Conservation (phyloP, 352 stramenopile genomes). For the Phytopythium ostracodes region DNA sequence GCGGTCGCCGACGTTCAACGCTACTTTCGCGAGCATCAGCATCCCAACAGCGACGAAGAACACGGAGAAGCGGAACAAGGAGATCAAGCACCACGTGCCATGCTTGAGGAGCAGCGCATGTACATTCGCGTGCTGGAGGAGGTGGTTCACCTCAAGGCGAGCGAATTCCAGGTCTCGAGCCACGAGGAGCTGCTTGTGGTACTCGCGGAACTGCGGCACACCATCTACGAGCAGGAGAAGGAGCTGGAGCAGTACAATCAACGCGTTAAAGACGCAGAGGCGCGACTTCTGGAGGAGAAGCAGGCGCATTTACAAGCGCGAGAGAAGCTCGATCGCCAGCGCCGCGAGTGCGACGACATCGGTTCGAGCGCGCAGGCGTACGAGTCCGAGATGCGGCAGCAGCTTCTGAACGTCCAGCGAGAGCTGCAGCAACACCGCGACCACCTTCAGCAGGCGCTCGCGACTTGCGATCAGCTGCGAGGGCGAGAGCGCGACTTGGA, state of each 20-base stretch:
- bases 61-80: not conserved
- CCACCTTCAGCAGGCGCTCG: slow-evolving; percentile 12
- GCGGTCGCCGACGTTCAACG: slow-evolving; percentile 31
- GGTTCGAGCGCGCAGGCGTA: not conserved
- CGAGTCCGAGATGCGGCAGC: slow-evolving; percentile 4
- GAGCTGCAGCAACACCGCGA: slow-evolving; percentile 25
- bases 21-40: slow-evolving; percentile 26
- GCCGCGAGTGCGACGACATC: not conserved
- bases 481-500: not conserved
- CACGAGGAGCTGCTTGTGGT: slow-evolving; percentile 78
- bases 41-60: slow-evolving; percentile 5
- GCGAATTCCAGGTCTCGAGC: slow-evolving; percentile 57
- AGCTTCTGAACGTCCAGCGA: slow-evolving; percentile 8
- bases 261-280: slow-evolving; percentile 7
- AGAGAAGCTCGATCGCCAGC: slow-evolving; percentile 12
- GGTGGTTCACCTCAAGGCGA: slow-evolving; percentile 65
- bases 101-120: slow-evolving; percentile 37
- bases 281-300: slow-evolving; percentile 23
- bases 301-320: slow-evolving; percentile 17
- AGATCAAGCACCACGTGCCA: not conserved
- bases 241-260: slow-evolving; percentile 31
- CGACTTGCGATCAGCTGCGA: slow-evolving; percentile 7
- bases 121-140: slow-evolving; percentile 82
- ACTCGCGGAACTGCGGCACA: slow-evolving; percentile 70
- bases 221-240: slow-evolving; percentile 69